Base-by-base conservation (phyloP, 352 stramenopile species). In the Globisporangium uncinulatum region DNA sequence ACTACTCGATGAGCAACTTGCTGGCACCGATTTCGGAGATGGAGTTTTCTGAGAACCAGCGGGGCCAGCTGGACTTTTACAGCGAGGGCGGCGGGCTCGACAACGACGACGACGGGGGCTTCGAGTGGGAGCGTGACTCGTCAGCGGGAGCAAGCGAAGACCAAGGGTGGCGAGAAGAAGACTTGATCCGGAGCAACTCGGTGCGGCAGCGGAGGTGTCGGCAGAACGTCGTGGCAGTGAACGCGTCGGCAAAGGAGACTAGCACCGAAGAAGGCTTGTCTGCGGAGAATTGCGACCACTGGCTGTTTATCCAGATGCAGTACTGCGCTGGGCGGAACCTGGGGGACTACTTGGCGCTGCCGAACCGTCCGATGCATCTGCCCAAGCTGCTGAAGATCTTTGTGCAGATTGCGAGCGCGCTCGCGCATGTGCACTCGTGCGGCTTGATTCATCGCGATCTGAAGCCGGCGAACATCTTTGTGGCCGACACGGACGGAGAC, bases 251-350 rank as follows among this genome's bases (percentile, higher is more conserved):
- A 15, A 57, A 56, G 52, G 51, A 58, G 51, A 56, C 52, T n/a
- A 56, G 48, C 6, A 67, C 46, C 21, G 69, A 69, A 20, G 76
- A 77, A 39, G 74, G 90, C 53, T 74, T 80, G 41, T 69, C 74
- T 2, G 50, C 59, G 17, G 76, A 89, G 51, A 76, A 72, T 34
- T 91, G 79, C 60, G 87, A 95, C 49, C 86, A 96, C 59, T 92
- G 83, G 81, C 61, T 97, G 51, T 97, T 94, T 61, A 97, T 97
- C 50, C 87, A 97, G 62, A 97, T 97, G 89, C 84, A 92, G 56
- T 95, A 95, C 66, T 97, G 87, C 66, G 84, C 84, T 17, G 80
- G 75, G 0, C 75, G 86, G 45, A 96, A 91, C 24, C 75, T 97
- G n/a, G 81, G 73, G 10, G 82, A 96, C 44, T 95, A 91, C 63